Evolutionary conservation across 768 basidiomycete species (phyloP).

Genomic region (Leccinum broughii): DNA sequence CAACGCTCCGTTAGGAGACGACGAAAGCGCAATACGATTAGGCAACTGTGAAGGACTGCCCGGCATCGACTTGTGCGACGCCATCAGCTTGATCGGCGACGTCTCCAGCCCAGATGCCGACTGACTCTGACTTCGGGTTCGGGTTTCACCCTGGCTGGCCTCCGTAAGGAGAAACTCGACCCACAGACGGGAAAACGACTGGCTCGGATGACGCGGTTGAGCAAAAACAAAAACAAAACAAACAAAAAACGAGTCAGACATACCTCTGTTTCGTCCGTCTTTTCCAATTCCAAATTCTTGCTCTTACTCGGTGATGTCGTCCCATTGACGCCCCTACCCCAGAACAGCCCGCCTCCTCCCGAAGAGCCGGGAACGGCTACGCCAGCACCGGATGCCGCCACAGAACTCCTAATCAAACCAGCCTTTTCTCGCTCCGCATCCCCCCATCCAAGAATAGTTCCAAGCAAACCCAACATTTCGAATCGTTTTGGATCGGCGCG

Average conservation of each 20-base stretch:
- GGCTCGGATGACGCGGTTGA: slow-evolving; percentile 2
- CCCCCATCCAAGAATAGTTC: slow-evolving; percentile 89
- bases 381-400: slow-evolving; percentile 54
- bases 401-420: slow-evolving; percentile 42
- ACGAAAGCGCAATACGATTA: slow-evolving; percentile 10
- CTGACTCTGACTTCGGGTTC: slow-evolving; percentile 9
- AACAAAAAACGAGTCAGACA: not conserved
- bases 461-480: slow-evolving; percentile 89
- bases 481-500: slow-evolving; percentile 93
- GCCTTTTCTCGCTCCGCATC: slow-evolving; percentile 91
- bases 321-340: slow-evolving; percentile 26
- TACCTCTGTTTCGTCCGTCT: slow-evolving; percentile 85
- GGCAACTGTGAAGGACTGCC: slow-evolving; percentile 34
- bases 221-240: not conserved
- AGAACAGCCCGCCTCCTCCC: slow-evolving; percentile 23
- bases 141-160: slow-evolving; percentile 47
- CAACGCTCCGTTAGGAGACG: slow-evolving; percentile 6
- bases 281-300: slow-evolving; percentile 61
- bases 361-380: slow-evolving; percentile 22
- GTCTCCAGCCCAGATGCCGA: slow-evolving; percentile 18
- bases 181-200: slow-evolving; percentile 98
- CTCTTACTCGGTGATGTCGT: slow-evolving; percentile 31
- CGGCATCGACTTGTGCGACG: slow-evolving; percentile 41
- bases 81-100: slow-evolving; percentile 21
- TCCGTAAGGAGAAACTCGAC: slow-evolving; percentile 98